These are phyloP conservation scores for Solanum paucissectum DNA, from an alignment of 257 asterid species.

Conservation along the genomic window DNA sequence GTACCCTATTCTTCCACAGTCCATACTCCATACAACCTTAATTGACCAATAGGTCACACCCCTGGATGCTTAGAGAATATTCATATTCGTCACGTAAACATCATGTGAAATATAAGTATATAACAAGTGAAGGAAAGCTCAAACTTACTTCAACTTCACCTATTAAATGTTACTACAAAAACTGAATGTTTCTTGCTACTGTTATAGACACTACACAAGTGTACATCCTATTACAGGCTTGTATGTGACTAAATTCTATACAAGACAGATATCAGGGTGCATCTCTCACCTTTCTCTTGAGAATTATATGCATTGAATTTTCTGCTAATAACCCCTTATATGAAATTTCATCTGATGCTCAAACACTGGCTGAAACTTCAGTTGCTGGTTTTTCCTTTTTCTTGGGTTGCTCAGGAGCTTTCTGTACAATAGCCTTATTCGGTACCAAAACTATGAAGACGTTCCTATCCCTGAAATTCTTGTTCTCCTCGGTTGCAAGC, in stretches of 20 bases:
- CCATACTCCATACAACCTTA: neutral
- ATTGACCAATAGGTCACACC: neutral
- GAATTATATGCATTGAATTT: constrained; percentile 7
- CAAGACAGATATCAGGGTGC: constrained; percentile 13
- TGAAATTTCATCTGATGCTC: constrained; percentile 15
- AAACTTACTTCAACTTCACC: neutral
- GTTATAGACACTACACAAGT: neutral
- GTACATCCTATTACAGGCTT: constrained; percentile 3
- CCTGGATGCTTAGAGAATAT: neutral
- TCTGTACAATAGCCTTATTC: constrained; percentile 58
- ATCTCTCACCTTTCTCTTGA: constrained; percentile 10
- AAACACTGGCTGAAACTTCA: constrained; percentile 66
- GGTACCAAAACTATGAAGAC: constrained; percentile 66
- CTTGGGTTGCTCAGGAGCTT: constrained; percentile 54
- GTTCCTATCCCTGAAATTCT: constrained; percentile 64
- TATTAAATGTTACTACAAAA: constrained; percentile 1
- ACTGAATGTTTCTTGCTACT: neutral
- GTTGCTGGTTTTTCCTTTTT: constrained; percentile 40
- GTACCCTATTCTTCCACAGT: neutral
- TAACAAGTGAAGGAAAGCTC: neutral
- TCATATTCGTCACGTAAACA: neutral
- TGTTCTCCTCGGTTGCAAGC: constrained; percentile 77
- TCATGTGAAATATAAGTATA: neutral
- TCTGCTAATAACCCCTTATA: constrained; percentile 11
- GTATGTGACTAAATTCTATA: constrained; percentile 32